These are phyloP conservation scores for Beta lomatogona DNA, from an alignment of 179 eudicot species.

Conservation along the genomic window DNA sequence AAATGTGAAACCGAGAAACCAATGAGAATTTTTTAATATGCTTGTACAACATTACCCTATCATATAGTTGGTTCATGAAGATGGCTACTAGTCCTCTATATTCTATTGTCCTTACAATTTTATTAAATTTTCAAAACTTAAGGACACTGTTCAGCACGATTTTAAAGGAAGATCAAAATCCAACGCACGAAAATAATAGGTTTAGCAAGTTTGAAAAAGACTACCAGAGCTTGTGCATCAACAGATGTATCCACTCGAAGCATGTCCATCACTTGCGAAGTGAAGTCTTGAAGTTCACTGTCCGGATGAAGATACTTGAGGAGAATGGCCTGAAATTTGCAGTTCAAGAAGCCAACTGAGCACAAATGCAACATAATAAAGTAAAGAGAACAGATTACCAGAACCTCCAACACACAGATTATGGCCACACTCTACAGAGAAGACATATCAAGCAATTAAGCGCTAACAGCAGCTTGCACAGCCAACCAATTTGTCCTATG, in stretches of 20 bases:
- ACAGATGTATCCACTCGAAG: conserved; percentile 65
- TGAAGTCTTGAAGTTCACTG: conserved; percentile 78
- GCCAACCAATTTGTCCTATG: neutral
- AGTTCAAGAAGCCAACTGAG: conserved; percentile 15
- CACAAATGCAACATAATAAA: conserved; percentile 14
- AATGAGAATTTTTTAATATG: neutral
- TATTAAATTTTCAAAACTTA: neutral
- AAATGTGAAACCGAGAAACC: neutral
- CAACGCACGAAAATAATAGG: conserved; percentile 20
- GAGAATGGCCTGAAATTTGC: conserved; percentile 71
- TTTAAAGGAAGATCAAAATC: neutral
- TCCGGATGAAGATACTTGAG: conserved; percentile 86
- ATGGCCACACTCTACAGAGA: neutral
- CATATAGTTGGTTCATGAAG: conserved; percentile 1
- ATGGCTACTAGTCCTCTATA: neutral
- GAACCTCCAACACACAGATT: conserved; percentile 8
- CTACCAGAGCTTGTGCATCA: conserved; percentile 97
- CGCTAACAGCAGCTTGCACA: neutral
- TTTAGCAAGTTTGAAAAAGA: conserved; percentile 21
- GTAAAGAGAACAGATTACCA: conserved; percentile 12
- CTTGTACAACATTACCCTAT: neutral
- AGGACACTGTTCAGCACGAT: neutral
- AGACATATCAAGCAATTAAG: neutral
- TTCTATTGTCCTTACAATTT: neutral
- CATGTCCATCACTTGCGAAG: conserved; percentile 81